Base-by-base conservation (phyloP, 108 stramenopile genomes). In the Skeletonema menzelii region DNA sequence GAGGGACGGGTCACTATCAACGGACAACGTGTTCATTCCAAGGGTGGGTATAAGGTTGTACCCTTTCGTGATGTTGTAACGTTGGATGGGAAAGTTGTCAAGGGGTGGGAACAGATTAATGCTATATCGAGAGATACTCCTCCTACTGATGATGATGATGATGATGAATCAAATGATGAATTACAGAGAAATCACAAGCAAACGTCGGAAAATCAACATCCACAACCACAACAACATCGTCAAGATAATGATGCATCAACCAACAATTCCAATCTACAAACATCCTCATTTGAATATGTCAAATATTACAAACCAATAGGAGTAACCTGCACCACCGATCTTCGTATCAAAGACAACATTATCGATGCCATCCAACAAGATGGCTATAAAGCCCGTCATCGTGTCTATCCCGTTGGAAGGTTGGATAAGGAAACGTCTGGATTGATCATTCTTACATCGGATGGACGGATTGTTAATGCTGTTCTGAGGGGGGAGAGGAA, bases 301-400 rank as follows among this genome's bases (percentile, higher is more conserved):
- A 87, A 94, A 70, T 94, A 91, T 69, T 91, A 82, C 83, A 94
- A 94, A 65, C 93, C 93, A 37, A 38, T 59, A 32, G 93, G 93
- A 8, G 79, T 91, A 1, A 84, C 79, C 34, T 91, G 93, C 65
- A 94, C 93, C 12, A 94, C 93, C 14, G 93, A 94, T 73, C 63
- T 42, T 44, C 32, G 65, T 14, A 69, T 93, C 5, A 38, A 34
- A 34, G 71, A 64, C 22, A 93, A 93, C 67, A 84, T 95, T 17
- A 71, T 95, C 3, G 75, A 91, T 32, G 82, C 63, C 27, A 49
- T 91, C 11, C 30, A 24, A 4, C 30, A 47, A 28, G 65, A 78
- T 53, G 88, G 88, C 0, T 88, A 76, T 53, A 5, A 32, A 44
- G 79, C 85, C 11, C 58, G 64, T 42, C 65, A 87, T 71, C 82